Conservation (phyloP, 495 filamentous ascomycete species). For the Chaetomium tenue region DNA sequence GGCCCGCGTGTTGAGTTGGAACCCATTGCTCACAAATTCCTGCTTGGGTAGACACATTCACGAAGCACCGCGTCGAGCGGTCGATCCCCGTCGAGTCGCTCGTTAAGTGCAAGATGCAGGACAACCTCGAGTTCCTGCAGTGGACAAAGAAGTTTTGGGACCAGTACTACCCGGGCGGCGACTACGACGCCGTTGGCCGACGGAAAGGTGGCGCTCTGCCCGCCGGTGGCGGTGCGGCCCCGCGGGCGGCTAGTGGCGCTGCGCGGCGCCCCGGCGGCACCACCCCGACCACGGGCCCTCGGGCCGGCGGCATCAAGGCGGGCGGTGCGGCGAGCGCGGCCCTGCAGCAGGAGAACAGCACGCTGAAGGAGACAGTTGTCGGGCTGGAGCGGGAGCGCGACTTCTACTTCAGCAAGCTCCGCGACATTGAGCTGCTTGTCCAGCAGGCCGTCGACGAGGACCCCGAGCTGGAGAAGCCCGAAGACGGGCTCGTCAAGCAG, state of each 20-base stretch:
- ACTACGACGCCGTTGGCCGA: conserved; percentile 85
- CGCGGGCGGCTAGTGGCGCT: conserved; percentile 50
- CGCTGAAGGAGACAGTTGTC: conserved; percentile 80
- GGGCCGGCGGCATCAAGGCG: conserved; percentile 46
- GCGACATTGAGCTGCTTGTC: conserved; percentile 91
- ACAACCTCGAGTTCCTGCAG: conserved; percentile 98
- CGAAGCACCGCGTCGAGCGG: conserved; percentile 80
- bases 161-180: conserved; percentile 92
- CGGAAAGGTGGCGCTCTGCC: conserved; percentile 76
- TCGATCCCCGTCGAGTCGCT: conserved; percentile 83
- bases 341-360: conserved; percentile 74
- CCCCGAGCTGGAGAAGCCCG: conserved; percentile 87
- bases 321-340: conserved; percentile 61
- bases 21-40: conserved; percentile 24
- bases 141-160: conserved; percentile 97
- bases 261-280: conserved; percentile 58
- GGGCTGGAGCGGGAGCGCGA: conserved; percentile 91
- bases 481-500: conserved; percentile 84
- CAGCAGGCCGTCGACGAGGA: conserved; percentile 89
- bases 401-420: conserved; percentile 97
- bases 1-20: not conserved
- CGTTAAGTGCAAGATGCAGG: conserved; percentile 98
- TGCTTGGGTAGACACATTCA: conserved; percentile 64
- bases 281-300: conserved; percentile 66
- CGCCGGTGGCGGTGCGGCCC: conserved; percentile 34